Base-by-base conservation (phyloP, 2,329 filamentous ascomycete genomes). In the Colletotrichum aenigma region DNA sequence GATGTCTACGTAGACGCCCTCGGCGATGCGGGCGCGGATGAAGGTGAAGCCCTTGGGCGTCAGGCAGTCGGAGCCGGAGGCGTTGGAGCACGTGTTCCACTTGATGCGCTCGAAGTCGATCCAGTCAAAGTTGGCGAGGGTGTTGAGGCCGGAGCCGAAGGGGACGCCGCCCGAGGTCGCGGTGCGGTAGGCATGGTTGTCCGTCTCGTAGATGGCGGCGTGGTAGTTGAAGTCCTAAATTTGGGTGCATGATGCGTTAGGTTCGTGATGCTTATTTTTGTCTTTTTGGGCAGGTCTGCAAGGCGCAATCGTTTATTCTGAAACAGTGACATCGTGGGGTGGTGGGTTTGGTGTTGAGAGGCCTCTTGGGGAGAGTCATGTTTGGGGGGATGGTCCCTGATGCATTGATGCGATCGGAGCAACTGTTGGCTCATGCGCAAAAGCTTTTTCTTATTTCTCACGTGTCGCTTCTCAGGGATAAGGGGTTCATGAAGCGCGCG, bases 1-100 rank as follows among this genome's bases (percentile, higher is more conserved):
- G 9, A 90, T 85, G 81, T 94, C 92, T 28, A 93, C 82, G 75
- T 89, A 92, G 9, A 91, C 87, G 18, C 88, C 88, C 43, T 87
- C 84, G 10, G 86, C 87, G 16, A 93, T 78, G 24, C 86, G 83
- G 55, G 89, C 82, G 15, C 91, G 89, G 91, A 94, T 93, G 64
- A 91, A 91, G 1, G 92, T 93, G 82, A 93, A 94, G 16, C 93
- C 93, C 82, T 94, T 94, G 26, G 92, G 93, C 1, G 92, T 94
- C 77, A 94, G 84, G 80, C 93, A 94, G 81, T 94, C 93, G 2
- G 82, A 79, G 1, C 87, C 87, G 1, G 89, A 90, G 43, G 87
- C 87, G 79, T 90, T 82, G 74, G 89, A 91, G 83, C 92, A 93
- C 4, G 81, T 85, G 28, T 86, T 82, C 92, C 93, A 94, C 79